These are phyloP conservation scores for Camelina laxa DNA, from an alignment of 345 rosid genomes.

Conservation along the genomic window DNA sequence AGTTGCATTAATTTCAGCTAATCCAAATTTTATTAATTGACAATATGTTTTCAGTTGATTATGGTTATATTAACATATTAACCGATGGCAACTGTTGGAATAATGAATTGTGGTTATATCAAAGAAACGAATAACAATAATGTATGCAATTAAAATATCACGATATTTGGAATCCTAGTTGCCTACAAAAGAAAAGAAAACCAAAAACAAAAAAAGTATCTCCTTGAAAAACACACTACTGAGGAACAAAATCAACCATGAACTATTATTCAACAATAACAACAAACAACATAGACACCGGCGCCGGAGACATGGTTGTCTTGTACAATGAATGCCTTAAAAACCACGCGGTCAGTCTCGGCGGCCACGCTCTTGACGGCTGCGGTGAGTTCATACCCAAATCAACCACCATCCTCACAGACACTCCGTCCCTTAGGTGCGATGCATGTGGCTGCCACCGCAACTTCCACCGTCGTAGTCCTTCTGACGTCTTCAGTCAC, in stretches of 20 bases:
- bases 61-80: neutral
- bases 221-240: too few relatives aligned
- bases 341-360: neutral
- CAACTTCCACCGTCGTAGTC: neutral
- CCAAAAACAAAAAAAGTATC: neutral
- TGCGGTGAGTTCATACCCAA: neutral
- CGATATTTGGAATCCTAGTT: neutral
- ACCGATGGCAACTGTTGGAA: neutral
- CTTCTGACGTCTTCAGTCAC: neutral
- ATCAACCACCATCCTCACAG: neutral
- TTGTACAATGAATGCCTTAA: slow-evolving; percentile 5
- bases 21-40: too few relatives aligned
- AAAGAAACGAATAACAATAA: too few relatives aligned
- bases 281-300: neutral
- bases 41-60: neutral
- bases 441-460: neutral
- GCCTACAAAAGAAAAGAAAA: neutral
- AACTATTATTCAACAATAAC: neutral
- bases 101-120: too few relatives aligned
- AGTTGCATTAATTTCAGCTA: too few relatives aligned
- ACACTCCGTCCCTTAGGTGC: neutral
- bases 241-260: neutral
- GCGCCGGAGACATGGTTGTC: neutral
- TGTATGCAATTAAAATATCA: too few relatives aligned
- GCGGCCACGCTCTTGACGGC: neutral